phyloP scores from a whole-genome alignment of 75 land plant species.

The Adiantum capillusveneris region DNA sequence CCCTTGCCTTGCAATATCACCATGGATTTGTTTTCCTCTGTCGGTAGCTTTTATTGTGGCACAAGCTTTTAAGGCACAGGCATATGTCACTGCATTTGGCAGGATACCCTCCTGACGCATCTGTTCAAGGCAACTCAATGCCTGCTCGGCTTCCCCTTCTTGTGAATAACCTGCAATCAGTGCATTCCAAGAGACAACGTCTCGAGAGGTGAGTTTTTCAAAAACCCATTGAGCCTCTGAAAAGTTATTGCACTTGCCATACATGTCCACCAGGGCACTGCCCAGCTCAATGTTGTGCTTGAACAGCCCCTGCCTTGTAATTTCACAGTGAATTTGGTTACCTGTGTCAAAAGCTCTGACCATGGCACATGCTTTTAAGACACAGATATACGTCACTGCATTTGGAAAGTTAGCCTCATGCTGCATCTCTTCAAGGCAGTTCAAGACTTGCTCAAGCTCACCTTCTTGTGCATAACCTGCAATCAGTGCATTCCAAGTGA shows the following conservation, averaged over 20 bases:
- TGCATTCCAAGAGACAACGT: neutral
- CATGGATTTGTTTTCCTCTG: conserved; percentile 39
- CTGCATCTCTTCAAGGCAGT: neutral
- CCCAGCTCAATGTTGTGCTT: neutral
- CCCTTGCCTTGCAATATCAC: too few relatives aligned
- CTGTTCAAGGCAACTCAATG: neutral
- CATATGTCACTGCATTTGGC: too few relatives aligned
- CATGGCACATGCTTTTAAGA: neutral
- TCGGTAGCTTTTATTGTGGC: too few relatives aligned
- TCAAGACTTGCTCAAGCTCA: too few relatives aligned
- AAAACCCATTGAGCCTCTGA: neutral
- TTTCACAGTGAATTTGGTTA: neutral
- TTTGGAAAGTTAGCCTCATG: neutral
- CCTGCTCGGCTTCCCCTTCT: neutral
- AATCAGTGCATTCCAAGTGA: too few relatives aligned
- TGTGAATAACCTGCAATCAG: neutral
- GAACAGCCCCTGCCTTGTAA: neutral
- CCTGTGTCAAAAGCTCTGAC: neutral
- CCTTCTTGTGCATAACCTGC: too few relatives aligned
- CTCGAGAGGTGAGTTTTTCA: neutral
- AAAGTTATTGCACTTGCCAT: neutral
- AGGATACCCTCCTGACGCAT: neutral
- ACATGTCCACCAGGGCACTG: neutral
- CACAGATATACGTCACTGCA: neutral
- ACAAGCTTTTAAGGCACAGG: too few relatives aligned